Base-by-base conservation (phyloP, 164 flowering plant genomes). In the Hamamelis virginiana region DNA sequence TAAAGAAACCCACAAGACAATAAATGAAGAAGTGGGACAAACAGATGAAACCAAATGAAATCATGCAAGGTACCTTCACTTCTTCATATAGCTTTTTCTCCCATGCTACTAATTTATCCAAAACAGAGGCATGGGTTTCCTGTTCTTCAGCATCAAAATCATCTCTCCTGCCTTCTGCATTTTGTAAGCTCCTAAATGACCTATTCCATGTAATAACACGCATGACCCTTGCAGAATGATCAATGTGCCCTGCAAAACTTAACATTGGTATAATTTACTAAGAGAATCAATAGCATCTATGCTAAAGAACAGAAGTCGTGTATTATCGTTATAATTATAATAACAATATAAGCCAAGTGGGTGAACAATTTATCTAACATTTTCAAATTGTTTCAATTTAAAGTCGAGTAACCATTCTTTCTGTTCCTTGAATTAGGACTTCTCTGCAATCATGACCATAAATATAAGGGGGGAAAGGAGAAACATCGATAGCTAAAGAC, bases 101-200 rank as follows among this genome's bases (percentile, higher is more conserved):
- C 98, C 98, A 94, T 1, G 97, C 97, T n/a, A 91, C 80, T 82
- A 94, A 74, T 82, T 94, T 94, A 70, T 94, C 98, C 80, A 94
- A 73, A 47, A 91, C 84, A 66, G 92, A 87, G n/a, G 98, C 98
- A 81, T 87, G 97, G 44, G 96, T 89, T 77, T 91, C 98, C 62
- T 74, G 65, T 64, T 91, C 94, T 53, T 88, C 97, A 18, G 79
- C 67, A 68, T 88, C 89, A 57, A 74, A 55, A 38, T 82, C 86
- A 80, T 90, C 91, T 59, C 81, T 84, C 56, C 76, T 83, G 47
- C 70, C 85, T 53, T 86, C 91, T 72, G 71, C 76, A 63, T 81
- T 80, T 1, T 82, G 76, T 22, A 80, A 60, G 41, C 89, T 86
- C 68, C 67, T 86, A 65, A 85, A 86, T 18, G 97, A 87, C 73